These are phyloP conservation scores for Ascomycota sp. DNA, from an alignment of 2,329 filamentous ascomycete genomes.

Conservation along the genomic window DNA sequence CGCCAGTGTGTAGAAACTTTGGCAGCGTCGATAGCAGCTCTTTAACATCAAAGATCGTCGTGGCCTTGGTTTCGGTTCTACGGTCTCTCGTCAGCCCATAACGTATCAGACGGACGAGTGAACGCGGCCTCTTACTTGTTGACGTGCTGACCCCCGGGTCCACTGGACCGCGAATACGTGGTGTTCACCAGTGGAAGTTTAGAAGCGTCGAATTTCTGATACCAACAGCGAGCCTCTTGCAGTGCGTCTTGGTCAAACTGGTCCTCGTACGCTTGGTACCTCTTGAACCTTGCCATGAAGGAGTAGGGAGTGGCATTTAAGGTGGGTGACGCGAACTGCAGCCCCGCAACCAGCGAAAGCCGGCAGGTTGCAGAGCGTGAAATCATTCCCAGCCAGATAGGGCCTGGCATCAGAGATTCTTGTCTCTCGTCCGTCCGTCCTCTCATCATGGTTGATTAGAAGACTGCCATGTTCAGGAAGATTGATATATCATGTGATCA, in stretches of 20 bases:
- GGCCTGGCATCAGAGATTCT: too few relatives aligned
- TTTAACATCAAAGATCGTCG: conserved; percentile 25
- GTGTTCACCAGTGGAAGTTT: conserved; percentile 28
- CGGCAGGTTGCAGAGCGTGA: neutral
- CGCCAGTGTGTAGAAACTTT: conserved; percentile 19
- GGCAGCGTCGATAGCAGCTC: conserved; percentile 25
- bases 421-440: too few relatives aligned
- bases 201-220: conserved; percentile 18
- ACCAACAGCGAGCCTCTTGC: conserved; percentile 29
- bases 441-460: too few relatives aligned
- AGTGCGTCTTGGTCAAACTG: conserved; percentile 27
- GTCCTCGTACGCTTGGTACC: conserved; percentile 26
- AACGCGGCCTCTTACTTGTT: conserved; percentile 26
- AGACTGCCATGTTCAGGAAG: too few relatives aligned
- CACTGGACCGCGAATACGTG: conserved; percentile 33
- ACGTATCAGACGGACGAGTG: too few relatives aligned
- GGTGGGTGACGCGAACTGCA: too few relatives aligned
- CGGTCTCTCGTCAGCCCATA: conserved; percentile 14
- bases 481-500: too few relatives aligned
- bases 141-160: conserved; percentile 37
- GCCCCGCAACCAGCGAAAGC: neutral
- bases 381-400: too few relatives aligned
- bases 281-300: conserved; percentile 8
- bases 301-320: too few relatives aligned
- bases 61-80: conserved; percentile 38